Evolutionary conservation across 106 monocot genomes (phyloP).

Genomic region (Acorus calamus): DNA sequence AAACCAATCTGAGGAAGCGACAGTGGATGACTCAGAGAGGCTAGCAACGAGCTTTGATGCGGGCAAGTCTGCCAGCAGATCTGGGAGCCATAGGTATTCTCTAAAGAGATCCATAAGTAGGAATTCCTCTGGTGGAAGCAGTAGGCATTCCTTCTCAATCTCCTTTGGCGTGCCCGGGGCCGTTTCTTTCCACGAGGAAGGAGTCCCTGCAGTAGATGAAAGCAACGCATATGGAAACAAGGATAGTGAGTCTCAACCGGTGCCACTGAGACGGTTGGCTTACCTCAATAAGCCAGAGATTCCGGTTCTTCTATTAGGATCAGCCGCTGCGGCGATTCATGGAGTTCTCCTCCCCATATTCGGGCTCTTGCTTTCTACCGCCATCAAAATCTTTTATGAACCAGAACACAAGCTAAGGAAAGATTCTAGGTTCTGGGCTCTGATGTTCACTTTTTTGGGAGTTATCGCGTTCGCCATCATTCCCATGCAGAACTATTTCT

Average conservation of each 20-base stretch:
- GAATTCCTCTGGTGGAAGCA: conserved; percentile 34
- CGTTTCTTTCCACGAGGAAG: background rate
- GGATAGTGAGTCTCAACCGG: conserved; percentile 7
- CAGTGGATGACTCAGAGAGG: background rate
- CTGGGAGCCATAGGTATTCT: conserved; percentile 10
- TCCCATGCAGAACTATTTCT: conserved; percentile 41
- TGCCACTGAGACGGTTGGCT: conserved; percentile 29
- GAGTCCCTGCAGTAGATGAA: background rate
- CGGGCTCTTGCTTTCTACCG: conserved; percentile 44
- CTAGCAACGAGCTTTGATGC: background rate
- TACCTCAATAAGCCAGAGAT: conserved; percentile 67
- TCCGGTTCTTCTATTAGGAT: conserved; percentile 38
- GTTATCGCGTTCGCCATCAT: conserved; percentile 10
- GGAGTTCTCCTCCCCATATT: conserved; percentile 52
- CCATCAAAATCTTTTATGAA: conserved; percentile 57
- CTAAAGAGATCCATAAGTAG: conserved; percentile 19
- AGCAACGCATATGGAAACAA: background rate
- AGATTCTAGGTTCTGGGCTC: conserved; percentile 50
- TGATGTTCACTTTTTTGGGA: conserved; percentile 40
- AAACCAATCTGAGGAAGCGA: conserved; percentile 8
- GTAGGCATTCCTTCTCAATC: conserved; percentile 13
- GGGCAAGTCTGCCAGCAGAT: background rate
- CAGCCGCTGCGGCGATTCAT: conserved; percentile 29
- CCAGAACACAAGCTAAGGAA: conserved; percentile 30
- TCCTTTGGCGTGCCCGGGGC: conserved; percentile 20